Conservation (phyloP, 305 asterid species). For the Rubia tinctorum region DNA sequence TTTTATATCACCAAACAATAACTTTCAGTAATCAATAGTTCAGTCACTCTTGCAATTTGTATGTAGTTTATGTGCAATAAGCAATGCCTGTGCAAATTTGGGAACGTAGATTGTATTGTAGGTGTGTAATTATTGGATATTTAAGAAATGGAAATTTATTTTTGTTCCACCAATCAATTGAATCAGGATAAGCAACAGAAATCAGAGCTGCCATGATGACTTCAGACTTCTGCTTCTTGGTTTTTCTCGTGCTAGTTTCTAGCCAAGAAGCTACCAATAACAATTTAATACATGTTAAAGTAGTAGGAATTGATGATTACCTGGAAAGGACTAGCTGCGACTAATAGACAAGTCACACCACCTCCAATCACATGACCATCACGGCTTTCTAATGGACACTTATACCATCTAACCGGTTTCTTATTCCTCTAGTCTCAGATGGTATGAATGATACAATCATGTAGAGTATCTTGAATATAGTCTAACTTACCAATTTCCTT, state of each 20-base stretch:
- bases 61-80: too few species aligned
- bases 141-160: too few species aligned
- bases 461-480: slow-evolving; percentile 77
- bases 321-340: too few species aligned
- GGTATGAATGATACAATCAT: slow-evolving; percentile 75
- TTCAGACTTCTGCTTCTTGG: slow-evolving; percentile 51
- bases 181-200: slow-evolving; percentile 41
- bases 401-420: slow-evolving; percentile 74
- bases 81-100: too few species aligned
- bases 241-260: slow-evolving; percentile 60
- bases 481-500: too few species aligned
- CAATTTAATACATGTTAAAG: slow-evolving; percentile 39
- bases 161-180: slow-evolving; percentile 26
- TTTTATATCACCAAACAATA: too few species aligned
- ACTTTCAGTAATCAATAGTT: too few species aligned
- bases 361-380: slow-evolving; percentile 91
- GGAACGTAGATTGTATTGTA: too few species aligned
- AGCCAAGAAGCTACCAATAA: slow-evolving; percentile 68
- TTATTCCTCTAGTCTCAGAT: slow-evolving; percentile 70
- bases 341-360: slow-evolving; percentile 72
- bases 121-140: too few species aligned
- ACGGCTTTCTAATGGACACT: slow-evolving; percentile 74
- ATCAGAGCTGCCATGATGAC: neutral
- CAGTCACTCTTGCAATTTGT: too few species aligned
- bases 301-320: slow-evolving; percentile 22